Conservation (phyloP, 768 basidiomycete genomes). For the Crepidotus variabilis region DNA sequence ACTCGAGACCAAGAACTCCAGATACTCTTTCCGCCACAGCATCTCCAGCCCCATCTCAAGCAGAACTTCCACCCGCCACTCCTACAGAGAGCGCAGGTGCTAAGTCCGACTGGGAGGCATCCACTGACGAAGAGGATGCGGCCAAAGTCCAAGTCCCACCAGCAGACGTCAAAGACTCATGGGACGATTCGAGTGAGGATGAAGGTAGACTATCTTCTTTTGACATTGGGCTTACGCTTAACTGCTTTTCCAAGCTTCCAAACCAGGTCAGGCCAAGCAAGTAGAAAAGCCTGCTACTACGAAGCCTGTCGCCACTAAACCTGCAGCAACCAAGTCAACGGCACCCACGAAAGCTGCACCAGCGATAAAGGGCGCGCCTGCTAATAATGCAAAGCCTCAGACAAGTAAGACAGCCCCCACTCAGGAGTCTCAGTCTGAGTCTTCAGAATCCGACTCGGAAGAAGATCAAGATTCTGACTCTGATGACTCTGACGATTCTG, state of each 20-base stretch:
- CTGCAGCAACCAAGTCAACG: no score
- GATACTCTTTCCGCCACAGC: constrained; percentile 30
- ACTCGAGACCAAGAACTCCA: constrained; percentile 52
- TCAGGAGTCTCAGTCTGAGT: neutral
- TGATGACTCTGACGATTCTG: constrained; percentile 36
- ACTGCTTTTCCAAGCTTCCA: constrained; percentile 4
- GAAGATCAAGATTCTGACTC: constrained; percentile 45
- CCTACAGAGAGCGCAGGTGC: constrained; percentile 21
- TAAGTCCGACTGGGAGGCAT: constrained; percentile 65
- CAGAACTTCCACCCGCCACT: constrained; percentile 24
- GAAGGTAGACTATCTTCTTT: constrained; percentile 18
- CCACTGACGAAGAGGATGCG: constrained; percentile 50
- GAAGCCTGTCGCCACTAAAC: no score
- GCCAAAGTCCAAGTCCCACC: constrained; percentile 16
- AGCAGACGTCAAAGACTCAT: constrained; percentile 37
- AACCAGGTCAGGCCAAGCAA: constrained; percentile 15
- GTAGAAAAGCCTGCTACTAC: constrained; percentile 22
- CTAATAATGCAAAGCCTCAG: neutral
- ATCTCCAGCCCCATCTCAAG: constrained; percentile 20
- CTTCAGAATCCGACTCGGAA: constrained; percentile 31
- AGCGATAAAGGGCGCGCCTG: constrained; percentile 13
- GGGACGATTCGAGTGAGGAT: constrained; percentile 50
- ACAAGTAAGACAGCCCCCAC: no score
- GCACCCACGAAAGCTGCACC: constrained; percentile 16
- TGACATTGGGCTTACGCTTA: neutral